Conservation (phyloP, 495 filamentous ascomycete species). For the Pseudevernia furfuracea region DNA sequence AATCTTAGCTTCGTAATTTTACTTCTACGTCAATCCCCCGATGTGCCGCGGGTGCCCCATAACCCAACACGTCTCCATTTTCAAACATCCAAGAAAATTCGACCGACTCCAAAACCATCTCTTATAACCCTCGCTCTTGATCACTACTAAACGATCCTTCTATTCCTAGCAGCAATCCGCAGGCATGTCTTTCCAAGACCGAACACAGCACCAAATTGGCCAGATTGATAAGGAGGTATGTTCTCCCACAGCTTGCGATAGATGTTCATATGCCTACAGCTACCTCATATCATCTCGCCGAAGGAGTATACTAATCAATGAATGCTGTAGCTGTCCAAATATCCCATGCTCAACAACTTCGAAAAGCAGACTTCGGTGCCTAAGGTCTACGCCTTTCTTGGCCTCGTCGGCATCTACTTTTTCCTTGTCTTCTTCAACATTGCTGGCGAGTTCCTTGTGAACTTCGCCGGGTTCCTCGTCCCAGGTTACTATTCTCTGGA, state of each 20-base stretch:
- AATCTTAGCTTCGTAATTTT: neutral
- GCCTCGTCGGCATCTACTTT: constrained; percentile 79
- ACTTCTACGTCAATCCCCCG: constrained; percentile 5
- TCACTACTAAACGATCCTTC: neutral
- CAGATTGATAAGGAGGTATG: constrained; percentile 97
- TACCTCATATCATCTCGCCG: neutral
- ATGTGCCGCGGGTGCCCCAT: neutral
- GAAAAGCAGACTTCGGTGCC: constrained; percentile 92
- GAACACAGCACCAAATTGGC: constrained; percentile 76
- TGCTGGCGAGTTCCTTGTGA: constrained; percentile 91
- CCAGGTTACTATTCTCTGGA: constrained; percentile 93
- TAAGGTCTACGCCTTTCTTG: constrained; percentile 92
- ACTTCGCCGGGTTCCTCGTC: constrained; percentile 87
- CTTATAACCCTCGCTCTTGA: neutral
- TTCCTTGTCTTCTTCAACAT: constrained; percentile 99
- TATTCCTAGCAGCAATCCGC: neutral
- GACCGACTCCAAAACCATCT: neutral
- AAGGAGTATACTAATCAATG: constrained; percentile 26
- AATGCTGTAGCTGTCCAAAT: constrained; percentile 76
- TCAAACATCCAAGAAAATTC: constrained; percentile 5
- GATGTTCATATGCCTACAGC: constrained; percentile 22
- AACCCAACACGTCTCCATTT: neutral
- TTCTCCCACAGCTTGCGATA: constrained; percentile 22
- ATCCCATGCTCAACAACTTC: constrained; percentile 88
- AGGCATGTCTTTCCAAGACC: constrained; percentile 71